Evolutionary conservation across 345 rosid genomes (phyloP).

Genomic region (Cardamine chenopodiifolia): DNA sequence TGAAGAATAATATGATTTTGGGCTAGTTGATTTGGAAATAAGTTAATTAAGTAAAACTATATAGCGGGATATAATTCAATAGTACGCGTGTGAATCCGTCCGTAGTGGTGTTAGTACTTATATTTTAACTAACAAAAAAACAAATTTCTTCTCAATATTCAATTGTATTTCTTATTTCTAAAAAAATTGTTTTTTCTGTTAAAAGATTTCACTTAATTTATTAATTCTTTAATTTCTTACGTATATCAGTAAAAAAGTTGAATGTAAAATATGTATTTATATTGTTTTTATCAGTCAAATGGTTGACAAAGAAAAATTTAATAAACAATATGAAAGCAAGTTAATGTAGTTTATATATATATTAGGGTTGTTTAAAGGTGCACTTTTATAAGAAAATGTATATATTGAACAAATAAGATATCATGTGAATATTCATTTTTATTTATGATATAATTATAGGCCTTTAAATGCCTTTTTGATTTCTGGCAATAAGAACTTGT

Average conservation of each 20-base stretch:
- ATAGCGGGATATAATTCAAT: constrained; percentile 3
- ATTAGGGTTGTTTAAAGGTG: neutral
- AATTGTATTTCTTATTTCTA: neutral
- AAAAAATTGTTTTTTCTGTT: neutral
- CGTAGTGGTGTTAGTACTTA: neutral
- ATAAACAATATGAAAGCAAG: constrained; percentile 13
- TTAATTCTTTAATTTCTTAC: neutral
- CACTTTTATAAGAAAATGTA: neutral
- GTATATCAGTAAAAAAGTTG: neutral
- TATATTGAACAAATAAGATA: neutral
- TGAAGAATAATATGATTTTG: constrained; percentile 27
- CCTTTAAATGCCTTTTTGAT: constrained; percentile 45
- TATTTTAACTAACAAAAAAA: neutral
- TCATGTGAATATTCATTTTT: constrained; percentile 1
- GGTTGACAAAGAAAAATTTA: neutral
- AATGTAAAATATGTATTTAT: neutral
- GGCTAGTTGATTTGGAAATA: neutral
- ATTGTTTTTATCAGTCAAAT: neutral
- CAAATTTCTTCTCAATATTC: neutral
- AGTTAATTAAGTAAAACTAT: neutral
- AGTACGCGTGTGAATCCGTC: constrained; percentile 26
- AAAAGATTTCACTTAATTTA: neutral
- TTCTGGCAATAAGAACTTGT: constrained; percentile 33
- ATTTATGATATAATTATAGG: constrained; percentile 12
- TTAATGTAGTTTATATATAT: constrained; percentile 3